Percentiles rank a stretch among this genome's conserved stretches.
Conservation (phyloP, 2,329 filamentous ascomycete species). For the Monosporascus sp. region DNA sequence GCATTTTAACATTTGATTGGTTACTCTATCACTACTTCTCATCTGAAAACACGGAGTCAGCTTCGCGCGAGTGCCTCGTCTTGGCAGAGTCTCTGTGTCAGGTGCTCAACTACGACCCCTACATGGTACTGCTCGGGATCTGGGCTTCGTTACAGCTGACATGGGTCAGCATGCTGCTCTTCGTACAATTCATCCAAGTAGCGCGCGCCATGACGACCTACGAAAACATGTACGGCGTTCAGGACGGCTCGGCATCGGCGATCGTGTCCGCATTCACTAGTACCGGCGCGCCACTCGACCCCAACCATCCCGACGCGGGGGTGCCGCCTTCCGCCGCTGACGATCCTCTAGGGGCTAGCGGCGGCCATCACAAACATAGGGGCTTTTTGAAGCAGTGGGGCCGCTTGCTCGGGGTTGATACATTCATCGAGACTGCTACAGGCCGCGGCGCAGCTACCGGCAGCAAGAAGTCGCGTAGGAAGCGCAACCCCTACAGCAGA, state of each 20-base stretch:
- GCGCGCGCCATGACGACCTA: slow-evolving; percentile 91
- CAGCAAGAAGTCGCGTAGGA: slow-evolving; percentile 45
- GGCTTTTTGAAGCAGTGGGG: slow-evolving; percentile 76
- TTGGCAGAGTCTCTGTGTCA: slow-evolving; percentile 71
- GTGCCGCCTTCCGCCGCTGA: slow-evolving; percentile 37
- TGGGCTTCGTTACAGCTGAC: slow-evolving; percentile 83
- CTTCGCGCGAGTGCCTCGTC: slow-evolving; percentile 61
- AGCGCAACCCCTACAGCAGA: slow-evolving; percentile 77
- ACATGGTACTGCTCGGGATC: slow-evolving; percentile 70
- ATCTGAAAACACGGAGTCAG: slow-evolving; percentile 46
- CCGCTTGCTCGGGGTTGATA: slow-evolving; percentile 81
- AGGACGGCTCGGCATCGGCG: slow-evolving; percentile 47
- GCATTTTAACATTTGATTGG: slow-evolving; percentile 67
- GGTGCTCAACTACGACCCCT: slow-evolving; percentile 73
- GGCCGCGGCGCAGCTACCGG: slow-evolving; percentile 64
- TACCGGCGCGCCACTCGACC: slow-evolving; percentile 66
- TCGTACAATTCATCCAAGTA: slow-evolving; percentile 90
- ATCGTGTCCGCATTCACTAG: slow-evolving; percentile 73
- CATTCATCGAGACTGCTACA: slow-evolving; percentile 87
- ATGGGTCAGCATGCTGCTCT: slow-evolving; percentile 96
- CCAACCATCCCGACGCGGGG: slow-evolving; percentile 57
- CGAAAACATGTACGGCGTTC: slow-evolving; percentile 87
- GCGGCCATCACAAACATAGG: slow-evolving; percentile 44
- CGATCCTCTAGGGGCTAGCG: slow-evolving; percentile 32
- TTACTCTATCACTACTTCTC: slow-evolving; percentile 67